Base-by-base conservation (phyloP, 768 basidiomycete genomes). In the Tulasnella sp. region DNA sequence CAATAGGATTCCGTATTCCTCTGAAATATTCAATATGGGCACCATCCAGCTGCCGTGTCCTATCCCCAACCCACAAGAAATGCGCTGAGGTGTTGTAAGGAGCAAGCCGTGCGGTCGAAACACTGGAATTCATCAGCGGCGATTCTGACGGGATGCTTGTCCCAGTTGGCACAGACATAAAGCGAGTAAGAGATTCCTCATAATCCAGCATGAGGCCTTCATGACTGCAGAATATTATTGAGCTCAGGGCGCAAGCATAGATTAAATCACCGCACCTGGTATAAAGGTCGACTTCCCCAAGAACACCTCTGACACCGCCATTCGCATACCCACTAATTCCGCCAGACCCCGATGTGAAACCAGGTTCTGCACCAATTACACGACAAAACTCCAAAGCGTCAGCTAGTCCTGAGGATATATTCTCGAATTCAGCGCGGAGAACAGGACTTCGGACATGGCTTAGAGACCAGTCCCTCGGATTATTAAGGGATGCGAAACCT, bases 31-130 rank as follows among this genome's bases (percentile, higher is more conserved):
- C 93, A 28, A 96, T 81, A 63, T 99, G 95, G 3, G 91, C 95
- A 5, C 91, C 90, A 40, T 78, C 76, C 0, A 98, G 70, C 65
- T 93, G 88, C 34, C 93, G 71, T 4, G 93, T 99, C 45, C 93
- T 78, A 66, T 99, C 95, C 0, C 93, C 93, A 48, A 99, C 87
- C 93, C 93, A 99, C 44, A 96, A 65, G 67, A 95, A 93, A 64
- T 92, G 91, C 6, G 89, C 86, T 2, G 88, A 87, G 13, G 86
- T 84, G 62, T 96, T 93, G 67, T 93, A 96, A 63, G 73, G 75
- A 32, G 73, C 78, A 37, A 20, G 51, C 10, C 7, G n/a, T n/a
- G 45, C n/a, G 10, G 20, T 40, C n/a, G 35, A 25, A 31, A 12
- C 37, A 6, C 31, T 16, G 34, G 50, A 12, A 5, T 13, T 27